Conservation (phyloP, 1,284 basidiomycete genomes). For the Heterobasidion irregulare region DNA sequence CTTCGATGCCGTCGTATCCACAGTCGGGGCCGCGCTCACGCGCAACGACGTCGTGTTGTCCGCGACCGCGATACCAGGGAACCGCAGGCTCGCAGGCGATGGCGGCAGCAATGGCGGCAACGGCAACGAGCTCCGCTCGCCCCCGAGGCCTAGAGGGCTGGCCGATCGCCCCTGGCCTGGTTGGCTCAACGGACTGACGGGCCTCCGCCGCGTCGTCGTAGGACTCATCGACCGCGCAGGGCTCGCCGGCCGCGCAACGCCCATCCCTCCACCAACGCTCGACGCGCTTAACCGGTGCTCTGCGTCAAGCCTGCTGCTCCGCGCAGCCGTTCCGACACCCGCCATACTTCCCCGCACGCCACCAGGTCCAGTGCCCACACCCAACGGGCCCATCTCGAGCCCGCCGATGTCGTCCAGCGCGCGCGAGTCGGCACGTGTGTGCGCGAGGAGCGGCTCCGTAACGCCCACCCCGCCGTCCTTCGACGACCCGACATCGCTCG, state of each 20-base stretch:
- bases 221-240: not conserved
- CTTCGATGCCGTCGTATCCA: not conserved
- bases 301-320: conserved; percentile 6
- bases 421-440: conserved; percentile 19
- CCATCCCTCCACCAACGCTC: not conserved
- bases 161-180: no score
- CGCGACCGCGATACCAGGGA: conserved; percentile 5
- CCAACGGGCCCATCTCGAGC: conserved; percentile 3
- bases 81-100: not conserved
- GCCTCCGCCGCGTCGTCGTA: no score
- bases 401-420: not conserved
- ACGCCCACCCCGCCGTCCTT: conserved; percentile 15
- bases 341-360: conserved; percentile 14
- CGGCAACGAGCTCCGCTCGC: not conserved
- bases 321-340: conserved; percentile 14
- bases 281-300: not conserved
- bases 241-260: not conserved
- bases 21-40: not conserved
- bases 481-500: conserved; percentile 12
- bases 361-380: not conserved
- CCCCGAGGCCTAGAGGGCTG: not conserved
- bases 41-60: not conserved
- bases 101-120: not conserved
- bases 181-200: no score
- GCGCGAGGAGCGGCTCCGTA: conserved; percentile 24